These are phyloP conservation scores for Wickerhamomyces bovis DNA, from an alignment of 805 yeast species.

Conservation along the genomic window DNA sequence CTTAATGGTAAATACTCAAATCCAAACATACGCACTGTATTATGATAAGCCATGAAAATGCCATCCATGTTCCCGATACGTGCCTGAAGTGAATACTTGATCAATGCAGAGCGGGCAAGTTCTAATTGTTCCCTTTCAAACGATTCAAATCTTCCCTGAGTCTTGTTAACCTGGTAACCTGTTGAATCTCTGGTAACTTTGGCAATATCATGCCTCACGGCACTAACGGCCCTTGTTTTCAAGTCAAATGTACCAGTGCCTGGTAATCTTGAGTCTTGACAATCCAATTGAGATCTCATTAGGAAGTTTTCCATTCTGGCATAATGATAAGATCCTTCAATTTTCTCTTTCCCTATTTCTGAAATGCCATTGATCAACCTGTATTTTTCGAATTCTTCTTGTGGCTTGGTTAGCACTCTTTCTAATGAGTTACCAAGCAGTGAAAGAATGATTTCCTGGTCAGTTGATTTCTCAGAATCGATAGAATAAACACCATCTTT, in stretches of 20 bases:
- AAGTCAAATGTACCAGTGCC: constrained; percentile 90
- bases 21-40: constrained; percentile 74
- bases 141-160: constrained; percentile 68
- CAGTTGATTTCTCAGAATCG: constrained; percentile 63
- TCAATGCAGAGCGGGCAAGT: constrained; percentile 63
- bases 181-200: constrained; percentile 39
- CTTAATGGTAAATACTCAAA: constrained; percentile 79
- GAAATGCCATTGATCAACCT: constrained; percentile 8
- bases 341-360: constrained; percentile 14
- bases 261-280: constrained; percentile 68
- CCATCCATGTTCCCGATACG: constrained; percentile 97
- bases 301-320: constrained; percentile 62
- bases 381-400: constrained; percentile 41
- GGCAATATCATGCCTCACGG: constrained; percentile 70
- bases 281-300: constrained; percentile 88
- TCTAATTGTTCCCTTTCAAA: constrained; percentile 77
- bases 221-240: constrained; percentile 86
- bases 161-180: constrained; percentile 58
- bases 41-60: constrained; percentile 86
- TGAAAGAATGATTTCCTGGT: constrained; percentile 61
- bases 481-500: constrained; percentile 49
- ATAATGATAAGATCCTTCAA: constrained; percentile 58
- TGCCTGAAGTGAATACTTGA: constrained; percentile 88
- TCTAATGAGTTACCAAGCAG: constrained; percentile 78
- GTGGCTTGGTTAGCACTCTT: constrained; percentile 58